phyloP scores from a whole-genome alignment of 1,284 basidiomycete genomes.

The Schizophyllum commune region DNA sequence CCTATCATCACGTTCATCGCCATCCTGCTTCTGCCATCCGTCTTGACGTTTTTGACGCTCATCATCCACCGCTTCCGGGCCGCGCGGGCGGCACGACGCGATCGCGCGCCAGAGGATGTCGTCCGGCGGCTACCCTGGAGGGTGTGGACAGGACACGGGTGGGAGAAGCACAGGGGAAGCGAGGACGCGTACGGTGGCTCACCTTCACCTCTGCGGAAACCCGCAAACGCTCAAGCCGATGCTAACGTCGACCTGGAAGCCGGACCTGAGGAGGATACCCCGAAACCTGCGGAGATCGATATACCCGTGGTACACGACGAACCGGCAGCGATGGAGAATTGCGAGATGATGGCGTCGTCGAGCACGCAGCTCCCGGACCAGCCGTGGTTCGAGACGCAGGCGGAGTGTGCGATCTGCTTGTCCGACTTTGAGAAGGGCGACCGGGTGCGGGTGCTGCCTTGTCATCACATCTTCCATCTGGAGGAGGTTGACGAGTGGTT shows the following conservation, averaged over 20 bases:
- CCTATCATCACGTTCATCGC: slow-evolving; percentile 75
- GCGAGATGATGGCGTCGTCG: slow-evolving; percentile 26
- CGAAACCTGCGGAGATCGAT: slow-evolving; percentile 7
- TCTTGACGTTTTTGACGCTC: slow-evolving; percentile 74
- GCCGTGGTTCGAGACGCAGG: slow-evolving; percentile 67
- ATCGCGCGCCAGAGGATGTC: slow-evolving; percentile 72
- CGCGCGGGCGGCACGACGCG: slow-evolving; percentile 66
- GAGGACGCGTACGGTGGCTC: slow-evolving; percentile 18
- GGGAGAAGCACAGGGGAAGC: slow-evolving; percentile 62
- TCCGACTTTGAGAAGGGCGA: slow-evolving; percentile 81
- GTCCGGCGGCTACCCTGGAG: slow-evolving; percentile 72
- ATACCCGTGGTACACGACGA: slow-evolving; percentile 9
- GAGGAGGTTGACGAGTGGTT: slow-evolving; percentile 88
- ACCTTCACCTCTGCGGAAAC: slow-evolving; percentile 4
- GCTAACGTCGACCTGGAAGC: slow-evolving; percentile 17
- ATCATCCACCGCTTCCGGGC: slow-evolving; percentile 74
- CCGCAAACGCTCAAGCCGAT: slow-evolving; percentile 24
- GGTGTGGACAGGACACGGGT: slow-evolving; percentile 70
- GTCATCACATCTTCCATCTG: slow-evolving; percentile 83
- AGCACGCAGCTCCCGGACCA: slow-evolving; percentile 35
- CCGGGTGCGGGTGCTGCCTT: slow-evolving; percentile 81
- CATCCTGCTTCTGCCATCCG: slow-evolving; percentile 74
- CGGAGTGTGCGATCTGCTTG: slow-evolving; percentile 88
- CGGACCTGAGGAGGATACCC: slow-evolving; percentile 10
- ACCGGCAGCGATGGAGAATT: slow-evolving; percentile 13